These are phyloP conservation scores for Umbelopsis sp. DNA, from an alignment of 371 early-diverging fungal genomes.

Conservation along the genomic window DNA sequence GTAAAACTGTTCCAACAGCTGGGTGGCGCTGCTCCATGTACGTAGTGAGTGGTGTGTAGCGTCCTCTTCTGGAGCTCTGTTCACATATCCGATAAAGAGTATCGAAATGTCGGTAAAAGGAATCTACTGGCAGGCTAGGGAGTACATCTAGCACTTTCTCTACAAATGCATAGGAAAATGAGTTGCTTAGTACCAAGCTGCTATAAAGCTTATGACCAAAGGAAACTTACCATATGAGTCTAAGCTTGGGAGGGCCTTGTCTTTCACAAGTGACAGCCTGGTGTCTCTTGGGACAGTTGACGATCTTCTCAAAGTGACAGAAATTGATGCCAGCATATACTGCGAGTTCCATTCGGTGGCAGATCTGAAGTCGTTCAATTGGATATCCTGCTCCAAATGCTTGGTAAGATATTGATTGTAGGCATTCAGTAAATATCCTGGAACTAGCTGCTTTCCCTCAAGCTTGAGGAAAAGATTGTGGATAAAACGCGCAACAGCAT, in stretches of 20 bases:
- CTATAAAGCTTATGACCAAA: too few species aligned
- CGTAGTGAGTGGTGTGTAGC: slow-evolving; percentile 40
- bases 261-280: background rate
- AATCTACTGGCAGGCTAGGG: slow-evolving; percentile 28
- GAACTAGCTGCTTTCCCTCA: slow-evolving; percentile 40
- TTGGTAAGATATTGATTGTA: slow-evolving; percentile 15
- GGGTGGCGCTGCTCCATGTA: slow-evolving; percentile 50
- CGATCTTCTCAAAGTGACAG: background rate
- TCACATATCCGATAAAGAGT: slow-evolving; percentile 25
- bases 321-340: background rate
- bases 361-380: background rate
- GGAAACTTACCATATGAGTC: background rate
- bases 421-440: slow-evolving; percentile 33
- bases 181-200: too few species aligned
- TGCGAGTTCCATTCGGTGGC: background rate
- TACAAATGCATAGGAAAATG: background rate
- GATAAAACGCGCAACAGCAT: slow-evolving; percentile 40
- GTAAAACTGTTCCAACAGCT: slow-evolving; percentile 47
- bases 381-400: slow-evolving; percentile 19
- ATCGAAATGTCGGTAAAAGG: slow-evolving; percentile 26
- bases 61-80: slow-evolving; percentile 25
- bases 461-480: slow-evolving; percentile 36
- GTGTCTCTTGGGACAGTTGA: background rate
- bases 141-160: slow-evolving; percentile 13
- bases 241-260: background rate